phyloP scores from a whole-genome alignment of 1,284 basidiomycete genomes.

The Ganoderma resinaceum region DNA sequence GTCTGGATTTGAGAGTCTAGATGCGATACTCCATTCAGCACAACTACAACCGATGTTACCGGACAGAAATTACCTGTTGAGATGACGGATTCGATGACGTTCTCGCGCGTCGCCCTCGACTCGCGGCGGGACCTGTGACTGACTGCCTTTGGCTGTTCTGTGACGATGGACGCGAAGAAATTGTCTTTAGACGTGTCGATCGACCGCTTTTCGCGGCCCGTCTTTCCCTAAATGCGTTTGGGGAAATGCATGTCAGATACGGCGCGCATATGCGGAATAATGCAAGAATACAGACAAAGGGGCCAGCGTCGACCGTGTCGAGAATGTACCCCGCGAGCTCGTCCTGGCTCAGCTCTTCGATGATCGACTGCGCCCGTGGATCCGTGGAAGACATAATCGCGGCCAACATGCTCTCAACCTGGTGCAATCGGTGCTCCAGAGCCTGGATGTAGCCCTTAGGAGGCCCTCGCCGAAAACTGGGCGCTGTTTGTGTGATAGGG shows the following conservation, averaged over 20 bases:
- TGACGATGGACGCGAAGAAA: conserved; percentile 78
- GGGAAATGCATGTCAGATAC: neutral
- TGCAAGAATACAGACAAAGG: conserved; percentile 60
- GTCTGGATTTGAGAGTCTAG: conserved; percentile 53
- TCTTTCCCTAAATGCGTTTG: conserved; percentile 60
- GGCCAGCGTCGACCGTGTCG: conserved; percentile 74
- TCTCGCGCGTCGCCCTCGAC: conserved; percentile 76
- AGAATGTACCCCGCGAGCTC: conserved; percentile 76
- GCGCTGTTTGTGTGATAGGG: conserved; percentile 51
- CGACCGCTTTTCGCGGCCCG: conserved; percentile 59
- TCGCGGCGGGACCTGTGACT: conserved; percentile 70
- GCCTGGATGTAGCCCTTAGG: conserved; percentile 92
- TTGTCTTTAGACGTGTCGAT: conserved; percentile 63
- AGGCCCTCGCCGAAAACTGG: conserved; percentile 82
- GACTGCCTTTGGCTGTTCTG: conserved; percentile 52
- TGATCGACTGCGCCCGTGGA: conserved; percentile 67
- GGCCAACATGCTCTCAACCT: conserved; percentile 87
- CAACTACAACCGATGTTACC: neutral
- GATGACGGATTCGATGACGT: conserved; percentile 73
- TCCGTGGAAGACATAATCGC: conserved; percentile 70
- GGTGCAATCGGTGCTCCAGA: conserved; percentile 87
- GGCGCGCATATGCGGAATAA: neutral
- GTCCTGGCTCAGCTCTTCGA: conserved; percentile 75
- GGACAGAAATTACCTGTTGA: conserved; percentile 14
- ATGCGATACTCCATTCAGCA: neutral